phyloP scores from a whole-genome alignment of 306 rosid genomes.

The Trichosanthes truncata region DNA sequence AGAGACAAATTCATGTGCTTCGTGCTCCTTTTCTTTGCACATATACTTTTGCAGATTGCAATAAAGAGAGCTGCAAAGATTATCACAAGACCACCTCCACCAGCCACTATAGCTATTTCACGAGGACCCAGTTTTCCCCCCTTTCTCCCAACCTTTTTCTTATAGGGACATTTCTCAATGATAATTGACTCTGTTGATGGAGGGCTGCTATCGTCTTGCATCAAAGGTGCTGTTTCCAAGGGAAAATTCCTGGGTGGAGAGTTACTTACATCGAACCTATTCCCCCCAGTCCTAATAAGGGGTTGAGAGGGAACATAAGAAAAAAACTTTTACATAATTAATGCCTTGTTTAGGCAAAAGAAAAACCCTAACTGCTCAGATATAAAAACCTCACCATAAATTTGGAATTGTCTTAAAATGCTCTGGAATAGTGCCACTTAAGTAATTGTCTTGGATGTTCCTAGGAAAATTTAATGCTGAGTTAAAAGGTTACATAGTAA shows the following conservation, averaged over 20 bases:
- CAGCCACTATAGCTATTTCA: constrained; percentile 61
- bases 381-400: constrained; percentile 46
- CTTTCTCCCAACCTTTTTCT: constrained; percentile 23
- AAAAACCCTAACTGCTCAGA: constrained; percentile 2
- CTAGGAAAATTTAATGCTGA: constrained; percentile 24
- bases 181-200: constrained; percentile 64
- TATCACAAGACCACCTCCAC: constrained; percentile 56
- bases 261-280: constrained; percentile 44
- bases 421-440: constrained; percentile 77
- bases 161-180: constrained; percentile 40
- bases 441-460: constrained; percentile 66
- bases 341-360: constrained; percentile 10
- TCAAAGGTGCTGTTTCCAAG: constrained; percentile 34
- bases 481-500: not conserved
- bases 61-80: constrained; percentile 52
- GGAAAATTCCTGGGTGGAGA: constrained; percentile 80
- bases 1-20: constrained; percentile 27
- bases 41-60: constrained; percentile 32
- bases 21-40: constrained; percentile 21
- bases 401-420: constrained; percentile 73
- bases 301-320: not conserved
- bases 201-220: constrained; percentile 37
- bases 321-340: not conserved
- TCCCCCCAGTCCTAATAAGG: constrained; percentile 63
- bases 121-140: constrained; percentile 52